phyloP scores from a whole-genome alignment of 1,284 basidiomycete species.

The Ustilago esculenta region DNA sequence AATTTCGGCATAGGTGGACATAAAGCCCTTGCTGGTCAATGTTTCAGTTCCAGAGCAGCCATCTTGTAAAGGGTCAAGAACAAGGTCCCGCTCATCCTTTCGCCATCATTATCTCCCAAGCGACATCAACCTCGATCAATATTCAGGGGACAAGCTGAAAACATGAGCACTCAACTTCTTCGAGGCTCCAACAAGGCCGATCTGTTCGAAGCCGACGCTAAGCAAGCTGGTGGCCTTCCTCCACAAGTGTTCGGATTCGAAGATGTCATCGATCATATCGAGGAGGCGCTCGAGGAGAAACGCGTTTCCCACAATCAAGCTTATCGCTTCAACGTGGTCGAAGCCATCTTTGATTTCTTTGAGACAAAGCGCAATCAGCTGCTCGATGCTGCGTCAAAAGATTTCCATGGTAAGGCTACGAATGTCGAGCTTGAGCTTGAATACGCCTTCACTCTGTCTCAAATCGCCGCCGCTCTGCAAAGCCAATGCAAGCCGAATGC shows the following conservation, averaged over 20 bases:
- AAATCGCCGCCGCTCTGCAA: constrained; percentile 13
- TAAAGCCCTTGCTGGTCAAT: too few species aligned
- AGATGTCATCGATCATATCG: constrained; percentile 3
- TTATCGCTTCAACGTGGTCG: constrained; percentile 17
- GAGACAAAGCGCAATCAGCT: constrained; percentile 5
- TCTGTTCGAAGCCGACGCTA: background rate
- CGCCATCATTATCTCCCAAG: too few species aligned
- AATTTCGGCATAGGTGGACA: too few species aligned
- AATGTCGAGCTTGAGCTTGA: constrained; percentile 14
- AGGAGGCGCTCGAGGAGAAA: constrained; percentile 10
- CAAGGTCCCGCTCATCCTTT: too few species aligned
- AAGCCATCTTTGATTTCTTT: constrained; percentile 12
- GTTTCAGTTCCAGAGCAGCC: too few species aligned
- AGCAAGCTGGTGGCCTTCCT: background rate
- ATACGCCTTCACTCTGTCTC: constrained; percentile 8
- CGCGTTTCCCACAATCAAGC: constrained; percentile 15
- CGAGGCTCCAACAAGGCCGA: constrained; percentile 10
- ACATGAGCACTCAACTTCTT: constrained; percentile 11
- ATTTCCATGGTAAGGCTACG: constrained; percentile 10
- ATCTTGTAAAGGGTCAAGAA: too few species aligned
- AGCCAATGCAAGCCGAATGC: constrained; percentile 1
- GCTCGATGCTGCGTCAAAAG: constrained; percentile 12
- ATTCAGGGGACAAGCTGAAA: background rate
- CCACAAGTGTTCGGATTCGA: constrained; percentile 3
- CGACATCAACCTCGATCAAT: too few species aligned